phyloP scores from a whole-genome alignment of 129 eudicot species.

The Artemisia tridentata region DNA sequence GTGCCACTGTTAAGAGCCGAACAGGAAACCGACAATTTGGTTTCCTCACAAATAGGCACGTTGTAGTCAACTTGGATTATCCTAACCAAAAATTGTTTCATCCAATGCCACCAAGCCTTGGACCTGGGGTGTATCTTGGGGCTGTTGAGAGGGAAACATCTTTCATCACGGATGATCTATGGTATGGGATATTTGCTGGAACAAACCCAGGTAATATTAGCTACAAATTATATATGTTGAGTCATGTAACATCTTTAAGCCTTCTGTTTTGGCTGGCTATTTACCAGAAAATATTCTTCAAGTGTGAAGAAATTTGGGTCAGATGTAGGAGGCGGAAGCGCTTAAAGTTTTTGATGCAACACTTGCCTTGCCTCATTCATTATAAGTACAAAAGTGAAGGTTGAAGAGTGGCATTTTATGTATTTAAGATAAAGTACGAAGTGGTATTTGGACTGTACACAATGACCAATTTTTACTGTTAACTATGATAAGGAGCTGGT shows the following conservation, averaged over 20 bases:
- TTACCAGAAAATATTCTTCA: too few relatives aligned
- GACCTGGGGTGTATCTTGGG: slow-evolving; percentile 84
- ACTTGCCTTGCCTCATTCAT: too few relatives aligned
- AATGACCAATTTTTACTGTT: too few relatives aligned
- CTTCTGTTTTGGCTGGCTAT: too few relatives aligned
- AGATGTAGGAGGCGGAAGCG: too few relatives aligned
- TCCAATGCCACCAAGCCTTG: slow-evolving; percentile 88
- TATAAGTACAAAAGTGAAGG: too few relatives aligned
- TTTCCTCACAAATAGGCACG: slow-evolving; percentile 77
- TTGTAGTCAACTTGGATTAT: slow-evolving; percentile 79
- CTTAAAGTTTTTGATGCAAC: too few relatives aligned
- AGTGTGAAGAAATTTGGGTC: too few relatives aligned
- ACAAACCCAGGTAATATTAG: slow-evolving; percentile 66
- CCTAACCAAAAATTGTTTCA: slow-evolving; percentile 88
- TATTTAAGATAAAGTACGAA: too few relatives aligned
- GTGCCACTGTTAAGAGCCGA: slow-evolving; percentile 81
- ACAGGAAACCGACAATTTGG: slow-evolving; percentile 79
- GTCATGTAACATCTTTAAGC: neutral
- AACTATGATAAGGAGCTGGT: too few relatives aligned
- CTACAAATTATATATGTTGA: neutral
- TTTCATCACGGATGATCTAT: slow-evolving; percentile 68
- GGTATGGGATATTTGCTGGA: slow-evolving; percentile 86
- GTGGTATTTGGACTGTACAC: too few relatives aligned
- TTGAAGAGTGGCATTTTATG: too few relatives aligned
- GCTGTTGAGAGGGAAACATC: slow-evolving; percentile 92